Evolutionary conservation across 352 stramenopile genomes (phyloP), one percentile per base, ranked within the genome.

Genomic region (Phytophthora lateralis): DNA sequence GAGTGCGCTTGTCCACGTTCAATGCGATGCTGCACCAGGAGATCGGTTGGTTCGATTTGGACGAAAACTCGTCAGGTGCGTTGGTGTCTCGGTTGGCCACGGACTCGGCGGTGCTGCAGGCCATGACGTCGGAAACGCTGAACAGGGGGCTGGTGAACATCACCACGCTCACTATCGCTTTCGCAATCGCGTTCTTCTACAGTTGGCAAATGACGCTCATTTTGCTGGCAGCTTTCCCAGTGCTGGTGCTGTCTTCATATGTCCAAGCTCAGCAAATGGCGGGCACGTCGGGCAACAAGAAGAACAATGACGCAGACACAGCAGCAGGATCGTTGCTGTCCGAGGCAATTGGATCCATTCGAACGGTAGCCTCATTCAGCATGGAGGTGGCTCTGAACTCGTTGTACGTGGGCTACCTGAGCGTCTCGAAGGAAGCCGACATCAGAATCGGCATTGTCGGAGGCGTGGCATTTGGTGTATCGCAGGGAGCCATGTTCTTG

Each of bases 21-120:
- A 72, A 55, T 27, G 69, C 78, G 18, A 93, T 94, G 67, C 61
- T 96, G 24, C 56, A 70, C 18, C 86, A 95, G 35, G 85, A 97
- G 37, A 69, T 95, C 35, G 85, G 80, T 1, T 97, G 86, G 79
- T 96, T 95, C 42, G 88, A 96, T 51, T 52, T 73, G 39, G 69
- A 88, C 17, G 66, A 88, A 26, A 92, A 96, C 60, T 75, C 75
- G 2, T 84, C 85, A 0, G 88, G 88, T 32, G 83, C 85, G 18
- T 64, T 96, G 29, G 70, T 85, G 7, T 76, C 76, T 35, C 76
- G 88, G 1, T 73, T 96, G 18, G 78, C 85, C 4, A 95, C 78
- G 0, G 88, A 96, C 52, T 85, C 82, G n/a, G 82, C 85, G 6
- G 61, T 89, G 10, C 65, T 96, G 14, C 89, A 95, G 44, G 74